Evolutionary conservation across 495 filamentous ascomycete genomes (phyloP).

Genomic region (Penicillium desertorum): DNA sequence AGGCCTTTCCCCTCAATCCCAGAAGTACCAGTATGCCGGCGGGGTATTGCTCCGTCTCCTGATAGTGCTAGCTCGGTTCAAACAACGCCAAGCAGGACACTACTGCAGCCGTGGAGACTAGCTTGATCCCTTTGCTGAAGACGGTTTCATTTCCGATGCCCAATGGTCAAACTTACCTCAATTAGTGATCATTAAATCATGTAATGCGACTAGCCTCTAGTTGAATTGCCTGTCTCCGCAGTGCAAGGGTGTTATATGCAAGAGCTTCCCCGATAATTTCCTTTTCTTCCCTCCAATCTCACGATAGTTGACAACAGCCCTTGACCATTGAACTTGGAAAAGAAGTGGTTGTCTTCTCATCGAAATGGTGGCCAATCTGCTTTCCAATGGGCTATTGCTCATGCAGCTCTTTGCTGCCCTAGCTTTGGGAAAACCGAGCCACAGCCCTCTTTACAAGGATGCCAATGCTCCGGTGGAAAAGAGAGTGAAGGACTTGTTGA

Average conservation of each 20-base stretch:
- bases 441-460: constrained; percentile 57
- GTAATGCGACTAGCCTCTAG: not conserved
- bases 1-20: not conserved
- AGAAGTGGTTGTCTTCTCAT: not conserved
- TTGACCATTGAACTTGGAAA: not conserved
- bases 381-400: constrained; percentile 34
- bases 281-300: not conserved
- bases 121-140: not conserved
- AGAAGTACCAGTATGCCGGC: not conserved
- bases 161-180: constrained; percentile 1
- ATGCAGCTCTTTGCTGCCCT: constrained; percentile 29
- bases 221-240: not conserved
- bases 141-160: constrained; percentile 17
- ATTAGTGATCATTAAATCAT: not conserved
- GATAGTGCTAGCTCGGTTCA: constrained; percentile 15
- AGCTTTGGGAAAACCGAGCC: constrained; percentile 18
- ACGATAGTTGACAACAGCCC: not conserved
- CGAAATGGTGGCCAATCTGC: constrained; percentile 27
- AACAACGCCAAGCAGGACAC: not conserved
- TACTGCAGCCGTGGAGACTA: constrained; percentile 11
- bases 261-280: not conserved
- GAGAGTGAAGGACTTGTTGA: constrained; percentile 62
- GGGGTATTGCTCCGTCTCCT: constrained; percentile 26
- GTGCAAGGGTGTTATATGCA: constrained; percentile 7
- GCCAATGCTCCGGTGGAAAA: constrained; percentile 57